Evolutionary conservation across 1,139 yeast genomes (phyloP).

Genomic region (Hansenula lynferdii): DNA sequence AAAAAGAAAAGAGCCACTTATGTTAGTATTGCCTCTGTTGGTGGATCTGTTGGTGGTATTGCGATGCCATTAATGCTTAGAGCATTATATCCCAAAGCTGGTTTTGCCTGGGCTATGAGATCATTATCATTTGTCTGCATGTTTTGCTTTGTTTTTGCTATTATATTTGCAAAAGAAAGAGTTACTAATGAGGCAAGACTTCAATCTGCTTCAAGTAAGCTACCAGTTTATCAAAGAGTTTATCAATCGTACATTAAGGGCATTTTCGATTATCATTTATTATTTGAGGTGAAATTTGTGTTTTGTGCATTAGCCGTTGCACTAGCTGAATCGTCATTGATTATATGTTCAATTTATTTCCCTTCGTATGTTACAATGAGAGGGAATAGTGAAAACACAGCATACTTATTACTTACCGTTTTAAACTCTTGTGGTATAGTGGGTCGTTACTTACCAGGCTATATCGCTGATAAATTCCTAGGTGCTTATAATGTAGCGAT

Average conservation of each 20-base stretch:
- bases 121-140: constrained; percentile 41
- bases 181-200: constrained; percentile 8
- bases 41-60: constrained; percentile 69
- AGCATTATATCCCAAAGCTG: constrained; percentile 42
- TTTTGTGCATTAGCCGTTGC: constrained; percentile 23
- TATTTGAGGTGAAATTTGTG: constrained; percentile 20
- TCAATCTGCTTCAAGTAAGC: constrained; percentile 7
- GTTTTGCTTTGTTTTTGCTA: constrained; percentile 27
- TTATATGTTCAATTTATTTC: constrained; percentile 42
- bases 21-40: constrained; percentile 55
- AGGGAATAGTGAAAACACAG: constrained; percentile 45
- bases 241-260: constrained; percentile 1
- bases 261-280: constrained; percentile 22
- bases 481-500: constrained; percentile 57
- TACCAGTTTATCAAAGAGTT: background rate
- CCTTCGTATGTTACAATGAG: constrained; percentile 46
- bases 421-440: constrained; percentile 55
- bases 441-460: constrained; percentile 57
- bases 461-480: constrained; percentile 40
- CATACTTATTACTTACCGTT: constrained; percentile 50
- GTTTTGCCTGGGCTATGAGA: constrained; percentile 58
- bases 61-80: constrained; percentile 58
- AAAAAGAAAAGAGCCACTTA: constrained; percentile 56
- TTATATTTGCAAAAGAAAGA: constrained; percentile 16
- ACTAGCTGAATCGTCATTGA: constrained; percentile 37